Base-by-base conservation (phyloP, 176 grass and related monocot species). In the Thinopyrum elongatum region DNA sequence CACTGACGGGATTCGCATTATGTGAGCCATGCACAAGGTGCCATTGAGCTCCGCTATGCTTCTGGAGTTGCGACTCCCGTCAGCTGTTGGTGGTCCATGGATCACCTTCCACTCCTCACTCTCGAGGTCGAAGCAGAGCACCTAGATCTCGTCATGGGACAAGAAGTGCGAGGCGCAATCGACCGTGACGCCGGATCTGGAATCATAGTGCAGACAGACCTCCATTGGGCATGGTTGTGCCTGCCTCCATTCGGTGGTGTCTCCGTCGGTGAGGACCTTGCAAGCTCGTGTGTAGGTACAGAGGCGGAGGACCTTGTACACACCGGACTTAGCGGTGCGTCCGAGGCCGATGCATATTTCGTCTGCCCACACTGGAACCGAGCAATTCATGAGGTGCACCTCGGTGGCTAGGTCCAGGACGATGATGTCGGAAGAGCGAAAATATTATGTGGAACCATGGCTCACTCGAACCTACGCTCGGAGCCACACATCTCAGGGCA, bases 41-140 rank as follows among this genome's bases (percentile, higher is more conserved):
- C 30, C 65, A 19, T 34, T 34, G 7, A 68, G 65, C 65, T 68
- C 65, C 7, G 65, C 30, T 35, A 68, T 4, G 30, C 14, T 68
- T 6, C 8, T 19, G 6, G 65, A 1, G 2, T 21, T 30, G 29
- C 7, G 10, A 0, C 4, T 1, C 9, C 60, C 23, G 25, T 26
- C 1, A 17, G 2, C 12, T 7, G 10, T 23, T 12, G 7, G 13
- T 17, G 65, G 46, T 7, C 46, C 29, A 16, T 26, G 31, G 6
- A 57, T 82, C 65, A 70, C 11, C 8, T 15, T 82, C 46, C 80
- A 70, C 7, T 70, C 29, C 80, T 82, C 42, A 19, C 30, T 78
- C 76, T 38, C 55, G 11, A 79, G 7, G 57, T 79, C 22, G 3
- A 79, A 61, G 13, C 12, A 16, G 7, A 34, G 30, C 38, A 63